Percentiles rank a stretch among this genome's conserved stretches.
Conservation (phyloP, 208 protist genomes). For the Acanthamoeba triangularis region DNA sequence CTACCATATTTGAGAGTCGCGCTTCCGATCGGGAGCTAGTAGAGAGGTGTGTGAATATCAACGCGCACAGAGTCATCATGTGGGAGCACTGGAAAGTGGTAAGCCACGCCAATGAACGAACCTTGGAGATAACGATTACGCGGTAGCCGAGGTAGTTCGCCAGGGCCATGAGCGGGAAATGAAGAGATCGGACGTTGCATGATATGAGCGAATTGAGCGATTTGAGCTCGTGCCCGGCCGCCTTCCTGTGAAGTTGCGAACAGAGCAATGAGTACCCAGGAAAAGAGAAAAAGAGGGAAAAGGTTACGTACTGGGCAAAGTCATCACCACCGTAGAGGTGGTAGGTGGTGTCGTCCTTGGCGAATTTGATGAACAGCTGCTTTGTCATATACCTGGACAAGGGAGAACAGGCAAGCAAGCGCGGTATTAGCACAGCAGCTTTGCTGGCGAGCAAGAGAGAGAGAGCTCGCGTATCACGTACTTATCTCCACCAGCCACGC, state of each 20-base stretch:
- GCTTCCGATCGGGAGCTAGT: slow-evolving; percentile 24
- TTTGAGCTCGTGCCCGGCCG: slow-evolving; percentile 67
- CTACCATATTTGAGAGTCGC: slow-evolving; percentile 26
- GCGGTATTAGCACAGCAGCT: not conserved
- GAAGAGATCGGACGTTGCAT: slow-evolving; percentile 57
- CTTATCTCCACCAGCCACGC: slow-evolving; percentile 76
- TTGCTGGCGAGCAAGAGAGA: not conserved
- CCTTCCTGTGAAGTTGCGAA: slow-evolving; percentile 27
- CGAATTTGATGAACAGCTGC: slow-evolving; percentile 79
- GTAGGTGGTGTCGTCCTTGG: slow-evolving; percentile 70
- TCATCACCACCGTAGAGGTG: slow-evolving; percentile 73
- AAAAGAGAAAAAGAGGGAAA: not conserved
- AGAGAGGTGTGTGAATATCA: not conserved
- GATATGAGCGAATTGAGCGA: slow-evolving; percentile 75
- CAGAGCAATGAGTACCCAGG: not conserved
- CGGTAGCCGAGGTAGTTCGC: slow-evolving; percentile 67
- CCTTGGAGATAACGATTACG: slow-evolving; percentile 62
- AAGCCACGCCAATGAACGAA: not conserved
- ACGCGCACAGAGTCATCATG: not conserved
- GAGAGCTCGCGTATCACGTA: not conserved
- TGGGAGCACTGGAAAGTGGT: not conserved
- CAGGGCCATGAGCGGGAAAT: slow-evolving; percentile 78
- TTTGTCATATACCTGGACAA: slow-evolving; percentile 37
- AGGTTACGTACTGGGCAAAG: slow-evolving; percentile 47
- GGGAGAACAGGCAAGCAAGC: not conserved